These are phyloP conservation scores for Seiridium unicorne DNA, from an alignment of 2,329 filamentous ascomycete species.

Conservation along the genomic window DNA sequence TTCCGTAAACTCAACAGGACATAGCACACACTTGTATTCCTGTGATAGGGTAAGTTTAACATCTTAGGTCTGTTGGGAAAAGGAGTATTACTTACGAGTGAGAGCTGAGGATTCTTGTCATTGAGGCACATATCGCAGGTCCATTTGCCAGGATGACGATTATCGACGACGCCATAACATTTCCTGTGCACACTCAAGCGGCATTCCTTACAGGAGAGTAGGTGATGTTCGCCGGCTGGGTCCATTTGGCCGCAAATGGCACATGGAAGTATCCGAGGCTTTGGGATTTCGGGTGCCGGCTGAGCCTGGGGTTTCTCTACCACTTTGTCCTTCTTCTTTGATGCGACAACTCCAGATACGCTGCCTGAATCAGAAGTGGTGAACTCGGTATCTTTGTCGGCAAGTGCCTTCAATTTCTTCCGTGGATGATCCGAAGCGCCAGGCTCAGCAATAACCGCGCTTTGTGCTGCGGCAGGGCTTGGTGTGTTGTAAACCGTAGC, in stretches of 20 bases:
- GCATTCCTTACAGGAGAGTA: conserved; percentile 82
- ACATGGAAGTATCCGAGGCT: conserved; percentile 77
- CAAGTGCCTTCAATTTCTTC: conserved; percentile 61
- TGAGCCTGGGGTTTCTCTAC: conserved; percentile 62
- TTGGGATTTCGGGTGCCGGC: conserved; percentile 70
- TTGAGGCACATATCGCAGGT: conserved; percentile 94
- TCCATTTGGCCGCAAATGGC: conserved; percentile 79
- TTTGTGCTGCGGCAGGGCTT: conserved; percentile 24
- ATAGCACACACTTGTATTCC: conserved; percentile 91
- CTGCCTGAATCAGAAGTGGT: conserved; percentile 43
- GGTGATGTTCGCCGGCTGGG: conserved; percentile 62
- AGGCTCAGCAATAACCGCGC: conserved; percentile 27
- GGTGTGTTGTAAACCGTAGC: conserved; percentile 37
- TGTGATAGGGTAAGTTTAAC: conserved; percentile 29
- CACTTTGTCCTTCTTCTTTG: conserved; percentile 61
- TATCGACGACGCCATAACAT: conserved; percentile 83
- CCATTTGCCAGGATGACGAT: conserved; percentile 77
- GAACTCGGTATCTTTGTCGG: conserved; percentile 51
- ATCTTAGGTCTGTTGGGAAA: not conserved
- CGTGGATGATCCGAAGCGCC: conserved; percentile 52
- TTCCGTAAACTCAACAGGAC: conserved; percentile 77
- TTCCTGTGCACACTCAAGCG: conserved; percentile 86
- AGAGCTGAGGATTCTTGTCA: conserved; percentile 86
- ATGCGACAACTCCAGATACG: conserved; percentile 35
- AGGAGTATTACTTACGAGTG: conserved; percentile 63